Percentiles rank a stretch among this genome's conserved stretches.
These are phyloP conservation scores for Blastobotrys ciferrii DNA, from an alignment of 1,139 yeast species.

Conservation along the genomic window DNA sequence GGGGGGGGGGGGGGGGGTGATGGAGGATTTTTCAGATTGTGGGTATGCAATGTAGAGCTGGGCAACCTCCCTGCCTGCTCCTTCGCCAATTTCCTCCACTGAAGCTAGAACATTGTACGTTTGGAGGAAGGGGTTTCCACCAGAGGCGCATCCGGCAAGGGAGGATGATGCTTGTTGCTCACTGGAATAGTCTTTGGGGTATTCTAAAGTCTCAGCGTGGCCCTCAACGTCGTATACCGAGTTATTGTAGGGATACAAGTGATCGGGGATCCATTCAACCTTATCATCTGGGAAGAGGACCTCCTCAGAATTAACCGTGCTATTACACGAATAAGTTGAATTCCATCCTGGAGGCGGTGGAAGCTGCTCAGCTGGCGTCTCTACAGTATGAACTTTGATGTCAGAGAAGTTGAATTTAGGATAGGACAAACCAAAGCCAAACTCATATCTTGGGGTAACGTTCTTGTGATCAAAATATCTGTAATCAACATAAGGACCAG, in stretches of 20 bases:
- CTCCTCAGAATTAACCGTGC: constrained; percentile 31
- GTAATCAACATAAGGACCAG: constrained; percentile 44
- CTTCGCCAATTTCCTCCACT: constrained; percentile 51
- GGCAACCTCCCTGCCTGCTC: constrained; percentile 53
- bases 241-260: constrained; percentile 33
- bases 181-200: constrained; percentile 52
- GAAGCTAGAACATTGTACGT: constrained; percentile 51
- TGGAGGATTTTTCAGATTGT: constrained; percentile 36
- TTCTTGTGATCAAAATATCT: constrained; percentile 54
- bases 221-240: constrained; percentile 19
- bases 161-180: constrained; percentile 42
- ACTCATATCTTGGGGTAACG: constrained; percentile 57
- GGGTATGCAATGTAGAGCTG: constrained; percentile 62
- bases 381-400: constrained; percentile 28
- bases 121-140: constrained; percentile 50
- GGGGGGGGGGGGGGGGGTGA: no score
- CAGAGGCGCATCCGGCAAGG: constrained; percentile 57
- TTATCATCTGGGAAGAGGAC: constrained; percentile 43
- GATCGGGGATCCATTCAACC: constrained; percentile 22
- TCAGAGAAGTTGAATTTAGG: constrained; percentile 46
- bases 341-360: background rate
- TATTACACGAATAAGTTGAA: constrained; percentile 36
- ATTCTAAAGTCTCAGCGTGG: constrained; percentile 44
- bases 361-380: background rate
- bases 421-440: constrained; percentile 62